Evolutionary conservation across 495 filamentous ascomycete species (phyloP).

Genomic region (Neurospora sp.): DNA sequence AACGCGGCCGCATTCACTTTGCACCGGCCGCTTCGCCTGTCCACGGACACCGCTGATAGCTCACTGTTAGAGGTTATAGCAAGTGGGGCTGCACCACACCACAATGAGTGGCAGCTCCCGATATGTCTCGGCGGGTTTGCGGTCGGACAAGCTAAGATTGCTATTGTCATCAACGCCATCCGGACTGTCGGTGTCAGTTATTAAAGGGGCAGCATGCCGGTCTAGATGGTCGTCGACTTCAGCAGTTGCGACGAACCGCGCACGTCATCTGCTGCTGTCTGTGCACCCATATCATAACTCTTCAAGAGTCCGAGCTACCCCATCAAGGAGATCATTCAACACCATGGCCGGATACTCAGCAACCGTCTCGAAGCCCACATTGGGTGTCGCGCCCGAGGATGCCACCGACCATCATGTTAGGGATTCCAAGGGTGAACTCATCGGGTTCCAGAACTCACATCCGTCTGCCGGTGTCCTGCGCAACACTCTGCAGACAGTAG

Average conservation of each 20-base stretch:
- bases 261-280: not conserved
- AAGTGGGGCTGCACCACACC: not conserved
- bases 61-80: not conserved
- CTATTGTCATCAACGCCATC: not conserved
- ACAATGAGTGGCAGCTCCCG: not conserved
- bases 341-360: constrained; percentile 9
- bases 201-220: not conserved
- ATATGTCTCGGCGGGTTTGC: not conserved
- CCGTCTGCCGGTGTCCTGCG: constrained; percentile 15
- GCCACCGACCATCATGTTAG: constrained; percentile 26
- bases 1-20: not conserved
- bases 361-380: constrained; percentile 13
- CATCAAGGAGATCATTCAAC: not conserved
- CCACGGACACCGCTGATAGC: not conserved
- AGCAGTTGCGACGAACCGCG: not conserved
- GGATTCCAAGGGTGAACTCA: constrained; percentile 18
- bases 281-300: not conserved
- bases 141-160: not conserved
- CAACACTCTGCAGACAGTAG: not conserved
- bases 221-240: not conserved
- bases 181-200: not conserved
- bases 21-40: not conserved
- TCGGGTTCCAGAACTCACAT: constrained; percentile 27
- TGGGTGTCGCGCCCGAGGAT: constrained; percentile 13
- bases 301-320: too few species aligned